These are phyloP conservation scores for Irpex sp. DNA, from an alignment of 1,284 basidiomycete genomes.

Conservation along the genomic window DNA sequence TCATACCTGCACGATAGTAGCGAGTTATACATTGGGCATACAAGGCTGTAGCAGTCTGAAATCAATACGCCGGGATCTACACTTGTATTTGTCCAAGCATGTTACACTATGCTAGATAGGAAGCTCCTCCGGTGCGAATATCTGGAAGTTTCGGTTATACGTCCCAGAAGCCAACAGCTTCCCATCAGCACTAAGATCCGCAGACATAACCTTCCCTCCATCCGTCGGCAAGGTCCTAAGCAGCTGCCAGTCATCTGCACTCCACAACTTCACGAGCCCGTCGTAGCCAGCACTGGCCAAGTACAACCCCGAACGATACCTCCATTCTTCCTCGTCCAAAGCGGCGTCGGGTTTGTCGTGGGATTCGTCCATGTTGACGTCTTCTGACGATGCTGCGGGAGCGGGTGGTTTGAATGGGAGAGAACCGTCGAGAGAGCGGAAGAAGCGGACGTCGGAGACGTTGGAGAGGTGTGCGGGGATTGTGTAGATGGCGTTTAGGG, in stretches of 20 bases:
- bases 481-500: conserved; percentile 88
- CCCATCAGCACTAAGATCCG: conserved; percentile 84
- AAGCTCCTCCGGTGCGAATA: conserved; percentile 73
- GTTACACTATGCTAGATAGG: conserved; percentile 13
- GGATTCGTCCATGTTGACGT: conserved; percentile 34
- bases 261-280: conserved; percentile 94
- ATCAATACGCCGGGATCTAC: too few relatives aligned
- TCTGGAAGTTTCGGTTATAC: conserved; percentile 91
- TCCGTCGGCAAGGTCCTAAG: conserved; percentile 88
- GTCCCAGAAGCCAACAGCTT: conserved; percentile 87
- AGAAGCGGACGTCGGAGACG: conserved; percentile 94
- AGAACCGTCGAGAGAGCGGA: conserved; percentile 51
- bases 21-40: too few relatives aligned
- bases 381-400: conserved; percentile 27
- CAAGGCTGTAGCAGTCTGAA: too few relatives aligned
- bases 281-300: conserved; percentile 95
- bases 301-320: conserved; percentile 84
- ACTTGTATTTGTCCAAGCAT: too few relatives aligned
- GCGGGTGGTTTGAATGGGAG: conserved; percentile 21
- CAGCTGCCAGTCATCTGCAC: conserved; percentile 96
- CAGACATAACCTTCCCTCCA: conserved; percentile 97
- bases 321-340: conserved; percentile 51
- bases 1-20: too few relatives aligned
- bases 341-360: conserved; percentile 15
- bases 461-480: conserved; percentile 96